Percentiles rank a stretch among this genome's conserved stretches.
These are phyloP conservation scores for Rheum nobile DNA, from an alignment of 148 eudicot species.

Conservation along the genomic window DNA sequence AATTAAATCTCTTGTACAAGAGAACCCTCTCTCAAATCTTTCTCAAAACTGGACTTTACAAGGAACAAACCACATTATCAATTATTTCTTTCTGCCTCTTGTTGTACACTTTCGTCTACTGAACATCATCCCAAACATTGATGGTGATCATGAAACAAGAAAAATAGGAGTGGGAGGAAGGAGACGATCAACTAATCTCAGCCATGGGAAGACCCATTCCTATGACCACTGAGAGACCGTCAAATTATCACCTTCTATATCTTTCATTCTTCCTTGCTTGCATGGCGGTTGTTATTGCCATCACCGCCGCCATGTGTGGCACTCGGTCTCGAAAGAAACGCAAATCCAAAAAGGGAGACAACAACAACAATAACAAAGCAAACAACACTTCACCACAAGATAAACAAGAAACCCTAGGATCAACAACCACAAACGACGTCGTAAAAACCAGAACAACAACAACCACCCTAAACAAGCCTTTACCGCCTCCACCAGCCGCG, in stretches of 20 bases:
- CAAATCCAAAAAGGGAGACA: background rate
- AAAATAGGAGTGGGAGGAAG: background rate
- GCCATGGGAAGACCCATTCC: constrained; percentile 4
- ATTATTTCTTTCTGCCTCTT: background rate
- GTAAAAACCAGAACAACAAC: background rate
- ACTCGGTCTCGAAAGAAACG: constrained; percentile 13
- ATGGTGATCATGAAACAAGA: background rate
- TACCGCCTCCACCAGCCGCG: constrained; percentile 27
- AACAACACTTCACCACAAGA: background rate
- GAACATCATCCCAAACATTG: background rate
- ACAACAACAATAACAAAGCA: background rate
- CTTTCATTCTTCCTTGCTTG: constrained; percentile 21
- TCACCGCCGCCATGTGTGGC: constrained; percentile 26
- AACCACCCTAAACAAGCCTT: constrained; percentile 16
- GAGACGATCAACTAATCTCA: background rate
- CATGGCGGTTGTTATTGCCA: constrained; percentile 25
- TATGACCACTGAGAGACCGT: background rate
- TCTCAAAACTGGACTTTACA: background rate
- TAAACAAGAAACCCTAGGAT: background rate
- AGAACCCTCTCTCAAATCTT: background rate
- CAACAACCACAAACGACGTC: background rate
- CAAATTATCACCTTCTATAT: constrained; percentile 18
- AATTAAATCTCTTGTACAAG: background rate
- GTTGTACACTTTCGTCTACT: background rate
- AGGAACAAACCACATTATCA: background rate